A percentile compares a stretch with the other conserved stretches of the same genome.
These are phyloP conservation scores for Huiozyma naganishii DNA, from an alignment of 805 yeast genomes.

Conservation along the genomic window DNA sequence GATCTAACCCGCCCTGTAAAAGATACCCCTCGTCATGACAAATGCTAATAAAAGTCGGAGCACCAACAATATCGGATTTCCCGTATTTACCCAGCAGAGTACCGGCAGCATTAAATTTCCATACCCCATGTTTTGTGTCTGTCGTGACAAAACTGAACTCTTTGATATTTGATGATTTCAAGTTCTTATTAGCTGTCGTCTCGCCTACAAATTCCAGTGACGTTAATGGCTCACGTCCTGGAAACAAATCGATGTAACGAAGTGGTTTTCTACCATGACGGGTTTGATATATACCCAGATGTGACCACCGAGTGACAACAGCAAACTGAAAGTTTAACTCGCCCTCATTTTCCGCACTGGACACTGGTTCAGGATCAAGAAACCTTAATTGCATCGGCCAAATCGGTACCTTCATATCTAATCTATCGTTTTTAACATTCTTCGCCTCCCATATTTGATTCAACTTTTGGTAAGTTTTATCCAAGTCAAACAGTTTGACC, in stretches of 20 bases:
- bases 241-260: conserved; percentile 22
- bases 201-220: conserved; percentile 9
- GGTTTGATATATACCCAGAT: conserved; percentile 64
- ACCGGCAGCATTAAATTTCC: conserved; percentile 44
- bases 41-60: conserved; percentile 18
- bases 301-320: conserved; percentile 47
- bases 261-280: conserved; percentile 58
- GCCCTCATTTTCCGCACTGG: conserved; percentile 9
- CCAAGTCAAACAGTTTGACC: conserved; percentile 21
- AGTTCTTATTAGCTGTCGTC: conserved; percentile 15
- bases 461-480: conserved; percentile 15
- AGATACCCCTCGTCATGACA: conserved; percentile 34
- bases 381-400: conserved; percentile 53
- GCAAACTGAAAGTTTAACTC: conserved; percentile 35
- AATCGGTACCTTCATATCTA: conserved; percentile 74
- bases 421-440: conserved; percentile 69
- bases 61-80: conserved; percentile 68
- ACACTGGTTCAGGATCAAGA: conserved; percentile 28
- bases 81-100: conserved; percentile 57
- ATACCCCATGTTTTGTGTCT: conserved; percentile 59
- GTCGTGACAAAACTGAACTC: conserved; percentile 47
- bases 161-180: conserved; percentile 9
- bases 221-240: conserved; percentile 21
- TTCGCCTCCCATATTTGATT: conserved; percentile 54
- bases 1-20: conserved; percentile 76